Percentiles rank a stretch among this genome's conserved stretches.
Conservation (phyloP, 116 monocot species). For the Posidonia oceanica region DNA sequence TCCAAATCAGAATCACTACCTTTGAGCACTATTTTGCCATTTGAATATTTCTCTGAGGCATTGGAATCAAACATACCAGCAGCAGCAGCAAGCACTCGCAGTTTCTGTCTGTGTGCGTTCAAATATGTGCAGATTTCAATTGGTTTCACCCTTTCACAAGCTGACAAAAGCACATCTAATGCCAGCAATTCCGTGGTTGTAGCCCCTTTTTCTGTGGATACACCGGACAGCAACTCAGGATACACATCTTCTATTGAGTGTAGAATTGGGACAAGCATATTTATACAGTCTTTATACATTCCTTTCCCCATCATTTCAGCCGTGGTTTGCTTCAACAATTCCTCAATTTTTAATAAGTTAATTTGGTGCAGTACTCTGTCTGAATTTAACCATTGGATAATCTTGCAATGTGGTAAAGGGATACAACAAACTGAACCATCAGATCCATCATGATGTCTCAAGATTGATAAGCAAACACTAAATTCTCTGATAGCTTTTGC, state of each 20-base stretch:
- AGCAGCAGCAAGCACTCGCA: constrained; percentile 53
- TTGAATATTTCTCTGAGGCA: constrained; percentile 8
- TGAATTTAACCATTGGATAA: constrained; percentile 42
- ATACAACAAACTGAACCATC: constrained; percentile 26
- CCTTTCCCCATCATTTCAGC: constrained; percentile 60
- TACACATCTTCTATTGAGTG: constrained; percentile 48
- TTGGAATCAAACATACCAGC: constrained; percentile 44
- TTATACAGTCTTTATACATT: constrained; percentile 49
- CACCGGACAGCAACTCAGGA: constrained; percentile 21
- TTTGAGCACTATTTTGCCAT: constrained; percentile 7
- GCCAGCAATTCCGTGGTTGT: constrained; percentile 55
- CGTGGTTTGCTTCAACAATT: constrained; percentile 25
- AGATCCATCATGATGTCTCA: constrained; percentile 30
- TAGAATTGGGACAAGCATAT: constrained; percentile 61
- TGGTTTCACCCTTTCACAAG: constrained; percentile 67
- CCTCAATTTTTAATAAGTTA: constrained; percentile 62
- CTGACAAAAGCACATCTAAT: constrained; percentile 55
- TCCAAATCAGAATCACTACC: constrained; percentile 25
- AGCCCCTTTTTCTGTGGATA: constrained; percentile 23
- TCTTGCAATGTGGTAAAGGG: constrained; percentile 58
- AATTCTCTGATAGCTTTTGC: constrained; percentile 63
- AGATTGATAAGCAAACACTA: constrained; percentile 41
- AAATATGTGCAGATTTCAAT: constrained; percentile 49
- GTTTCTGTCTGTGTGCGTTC: constrained; percentile 46
- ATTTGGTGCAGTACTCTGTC: constrained; percentile 65